phyloP scores from a whole-genome alignment of 352 stramenopile genomes.

The Phytophthora citrophthora region DNA sequence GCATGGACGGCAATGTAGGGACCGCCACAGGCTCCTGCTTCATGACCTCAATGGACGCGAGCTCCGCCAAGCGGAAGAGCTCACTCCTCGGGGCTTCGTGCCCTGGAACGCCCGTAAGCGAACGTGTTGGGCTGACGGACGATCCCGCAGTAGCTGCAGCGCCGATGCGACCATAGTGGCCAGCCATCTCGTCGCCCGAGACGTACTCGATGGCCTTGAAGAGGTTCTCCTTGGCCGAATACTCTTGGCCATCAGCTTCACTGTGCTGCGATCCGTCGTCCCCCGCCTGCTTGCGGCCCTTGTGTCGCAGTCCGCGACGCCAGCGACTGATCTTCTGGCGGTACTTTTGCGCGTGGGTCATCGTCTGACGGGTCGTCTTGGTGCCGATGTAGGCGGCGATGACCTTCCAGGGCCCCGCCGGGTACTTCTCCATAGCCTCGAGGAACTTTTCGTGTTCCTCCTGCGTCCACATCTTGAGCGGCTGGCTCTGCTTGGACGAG shows the following conservation, averaged over 20 bases:
- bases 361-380: slow-evolving; percentile 94
- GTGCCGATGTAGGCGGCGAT: slow-evolving; percentile 84
- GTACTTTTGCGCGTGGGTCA: slow-evolving; percentile 88
- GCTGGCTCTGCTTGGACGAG: slow-evolving; percentile 84
- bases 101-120: slow-evolving; percentile 35
- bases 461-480: slow-evolving; percentile 87
- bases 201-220: slow-evolving; percentile 75
- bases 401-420: slow-evolving; percentile 80
- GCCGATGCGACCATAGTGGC: slow-evolving; percentile 26
- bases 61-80: slow-evolving; percentile 76
- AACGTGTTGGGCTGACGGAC: slow-evolving; percentile 40
- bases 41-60: slow-evolving; percentile 81
- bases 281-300: slow-evolving; percentile 70
- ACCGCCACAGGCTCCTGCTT: slow-evolving; percentile 53
- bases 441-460: slow-evolving; percentile 89
- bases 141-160: neutral
- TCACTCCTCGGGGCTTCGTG: slow-evolving; percentile 50
- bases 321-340: slow-evolving; percentile 87
- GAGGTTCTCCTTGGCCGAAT: slow-evolving; percentile 61
- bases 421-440: slow-evolving; percentile 88
- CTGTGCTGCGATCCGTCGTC: slow-evolving; percentile 47
- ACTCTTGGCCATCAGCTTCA: slow-evolving; percentile 47
- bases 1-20: slow-evolving; percentile 7
- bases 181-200: slow-evolving; percentile 53
- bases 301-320: slow-evolving; percentile 79